phyloP scores from a whole-genome alignment of 169 alveolate species.

The Cystoisospora suis region DNA sequence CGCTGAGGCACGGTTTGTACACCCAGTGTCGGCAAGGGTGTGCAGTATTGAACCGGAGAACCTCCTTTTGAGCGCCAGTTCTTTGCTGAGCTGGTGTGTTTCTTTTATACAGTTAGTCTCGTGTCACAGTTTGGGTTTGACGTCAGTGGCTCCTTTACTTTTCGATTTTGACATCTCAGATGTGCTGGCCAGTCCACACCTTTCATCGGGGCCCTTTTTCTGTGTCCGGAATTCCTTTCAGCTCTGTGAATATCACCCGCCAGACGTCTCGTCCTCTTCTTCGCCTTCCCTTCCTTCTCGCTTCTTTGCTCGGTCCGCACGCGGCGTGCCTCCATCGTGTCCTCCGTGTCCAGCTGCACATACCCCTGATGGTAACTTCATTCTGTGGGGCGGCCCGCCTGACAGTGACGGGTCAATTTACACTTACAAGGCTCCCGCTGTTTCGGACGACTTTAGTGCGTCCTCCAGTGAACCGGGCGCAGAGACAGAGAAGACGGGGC shows the following conservation, averaged over 20 bases:
- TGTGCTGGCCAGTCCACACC: too few species aligned
- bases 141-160: too few species aligned
- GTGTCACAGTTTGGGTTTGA: too few species aligned
- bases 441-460: neutral
- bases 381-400: constrained; percentile 1
- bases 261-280: neutral
- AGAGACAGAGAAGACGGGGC: neutral
- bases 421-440: neutral
- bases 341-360: constrained; percentile 1
- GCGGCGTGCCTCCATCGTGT: neutral
- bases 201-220: too few species aligned
- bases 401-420: neutral
- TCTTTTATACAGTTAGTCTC: too few species aligned
- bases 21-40: too few species aligned
- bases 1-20: too few species aligned
- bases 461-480: neutral
- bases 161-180: too few species aligned
- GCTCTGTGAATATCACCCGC: neutral
- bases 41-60: too few species aligned
- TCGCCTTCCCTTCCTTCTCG: neutral
- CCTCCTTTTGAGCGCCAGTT: too few species aligned
- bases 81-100: too few species aligned
- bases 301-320: neutral
- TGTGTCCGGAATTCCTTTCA: too few species aligned
- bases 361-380: constrained; percentile 2